Evolutionary conservation across 1,284 basidiomycete species (phyloP).

Genomic region (Phellinidium pouzarii): DNA sequence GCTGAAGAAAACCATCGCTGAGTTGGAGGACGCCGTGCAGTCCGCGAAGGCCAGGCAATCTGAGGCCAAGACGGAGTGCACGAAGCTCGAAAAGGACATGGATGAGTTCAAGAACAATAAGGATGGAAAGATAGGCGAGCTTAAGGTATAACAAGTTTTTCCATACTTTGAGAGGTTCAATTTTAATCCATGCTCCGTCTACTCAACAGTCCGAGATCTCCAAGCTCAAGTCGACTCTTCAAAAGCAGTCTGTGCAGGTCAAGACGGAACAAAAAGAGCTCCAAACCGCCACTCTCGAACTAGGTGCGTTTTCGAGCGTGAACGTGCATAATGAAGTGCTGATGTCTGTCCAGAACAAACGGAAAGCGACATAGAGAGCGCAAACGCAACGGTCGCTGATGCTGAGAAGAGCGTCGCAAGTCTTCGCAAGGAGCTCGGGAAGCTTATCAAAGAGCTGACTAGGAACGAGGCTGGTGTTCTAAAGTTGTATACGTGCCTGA

Average conservation of each 20-base stretch:
- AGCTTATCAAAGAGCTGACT: constrained; percentile 47
- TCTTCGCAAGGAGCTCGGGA: constrained; percentile 59
- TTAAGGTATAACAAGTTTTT: constrained; percentile 70
- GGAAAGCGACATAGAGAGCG: constrained; percentile 67
- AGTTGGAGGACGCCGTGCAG: constrained; percentile 62
- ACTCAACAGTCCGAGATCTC: constrained; percentile 11
- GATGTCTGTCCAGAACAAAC: constrained; percentile 63
- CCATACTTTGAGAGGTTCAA: neutral
- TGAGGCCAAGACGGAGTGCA: constrained; percentile 70
- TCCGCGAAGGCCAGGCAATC: constrained; percentile 73
- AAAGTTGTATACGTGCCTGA: too few species aligned
- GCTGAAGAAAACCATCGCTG: constrained; percentile 59
- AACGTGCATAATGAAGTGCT: neutral
- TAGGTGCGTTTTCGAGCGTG: constrained; percentile 47
- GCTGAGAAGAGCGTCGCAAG: constrained; percentile 53
- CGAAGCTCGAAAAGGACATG: constrained; percentile 94
- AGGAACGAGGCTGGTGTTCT: constrained; percentile 46
- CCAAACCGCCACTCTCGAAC: constrained; percentile 81
- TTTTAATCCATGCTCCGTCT: constrained; percentile 1
- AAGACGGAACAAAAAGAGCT: constrained; percentile 87
- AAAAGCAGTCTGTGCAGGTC: constrained; percentile 74
- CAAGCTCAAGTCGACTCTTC: constrained; percentile 74
- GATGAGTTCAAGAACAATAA: constrained; percentile 98
- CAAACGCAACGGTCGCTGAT: constrained; percentile 54
- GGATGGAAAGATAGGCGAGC: constrained; percentile 91